Percentiles rank a stretch among this genome's conserved stretches.
These are phyloP conservation scores for Suillus alpinus DNA, from an alignment of 768 basidiomycete genomes.

Conservation along the genomic window DNA sequence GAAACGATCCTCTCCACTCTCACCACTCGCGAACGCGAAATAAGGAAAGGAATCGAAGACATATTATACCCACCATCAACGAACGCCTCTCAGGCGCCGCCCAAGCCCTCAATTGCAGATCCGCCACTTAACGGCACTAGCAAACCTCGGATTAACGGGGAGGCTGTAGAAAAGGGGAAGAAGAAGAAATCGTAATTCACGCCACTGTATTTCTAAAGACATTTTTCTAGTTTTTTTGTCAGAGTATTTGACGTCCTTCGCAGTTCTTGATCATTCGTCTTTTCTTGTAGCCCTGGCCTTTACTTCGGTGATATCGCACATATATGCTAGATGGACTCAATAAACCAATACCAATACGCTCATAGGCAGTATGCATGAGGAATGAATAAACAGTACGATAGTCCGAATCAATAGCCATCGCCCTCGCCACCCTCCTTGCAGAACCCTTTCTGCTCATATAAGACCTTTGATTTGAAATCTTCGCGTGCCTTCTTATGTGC, in stretches of 20 bases:
- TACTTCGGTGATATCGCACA: constrained; percentile 6
- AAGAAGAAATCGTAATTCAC: constrained; percentile 43
- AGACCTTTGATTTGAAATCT: constrained; percentile 74
- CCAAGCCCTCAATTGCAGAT: constrained; percentile 32
- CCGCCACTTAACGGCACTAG: constrained; percentile 46
- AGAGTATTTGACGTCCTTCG: constrained; percentile 10
- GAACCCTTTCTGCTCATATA: constrained; percentile 85
- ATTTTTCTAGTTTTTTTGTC: constrained; percentile 15
- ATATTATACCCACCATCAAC: constrained; percentile 50
- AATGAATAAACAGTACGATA: constrained; percentile 13
- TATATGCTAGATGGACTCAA: constrained; percentile 2
- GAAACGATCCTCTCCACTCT: constrained; percentile 65
- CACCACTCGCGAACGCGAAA: constrained; percentile 72
- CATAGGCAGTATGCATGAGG: constrained; percentile 1
- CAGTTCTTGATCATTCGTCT: constrained; percentile 5
- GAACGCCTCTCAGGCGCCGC: constrained; percentile 31
- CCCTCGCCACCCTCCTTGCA: constrained; percentile 96
- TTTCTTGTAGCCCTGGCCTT: constrained; percentile 16
- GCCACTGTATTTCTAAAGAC: constrained; percentile 27
- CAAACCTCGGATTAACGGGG: constrained; percentile 41
- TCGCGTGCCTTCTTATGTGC: constrained; percentile 79
- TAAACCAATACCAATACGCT: constrained; percentile 4
- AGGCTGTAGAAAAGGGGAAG: constrained; percentile 55
- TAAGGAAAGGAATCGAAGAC: constrained; percentile 76
- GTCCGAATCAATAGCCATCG: constrained; percentile 71